Evolutionary conservation across 495 filamentous ascomycete genomes (phyloP).

Genomic region (Bacidia gigantensis): DNA sequence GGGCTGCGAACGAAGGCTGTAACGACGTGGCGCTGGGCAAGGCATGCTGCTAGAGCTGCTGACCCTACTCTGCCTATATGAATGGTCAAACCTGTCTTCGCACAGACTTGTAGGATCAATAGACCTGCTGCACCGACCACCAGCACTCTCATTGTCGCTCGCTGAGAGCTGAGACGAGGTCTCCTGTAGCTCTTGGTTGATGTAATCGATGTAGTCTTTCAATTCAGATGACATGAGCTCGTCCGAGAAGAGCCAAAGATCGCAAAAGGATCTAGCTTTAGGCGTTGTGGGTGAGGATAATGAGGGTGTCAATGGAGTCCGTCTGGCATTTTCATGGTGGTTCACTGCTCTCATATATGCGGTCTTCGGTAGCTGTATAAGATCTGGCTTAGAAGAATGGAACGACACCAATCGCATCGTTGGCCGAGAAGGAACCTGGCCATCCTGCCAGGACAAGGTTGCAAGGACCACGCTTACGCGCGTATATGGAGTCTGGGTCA

Average conservation of each 20-base stretch:
- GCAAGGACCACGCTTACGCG: too few relatives aligned
- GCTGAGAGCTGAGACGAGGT: neutral
- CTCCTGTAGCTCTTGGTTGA: conserved; percentile 1
- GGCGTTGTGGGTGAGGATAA: too few relatives aligned
- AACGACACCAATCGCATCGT: neutral
- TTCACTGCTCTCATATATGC: neutral
- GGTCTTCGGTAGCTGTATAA: neutral
- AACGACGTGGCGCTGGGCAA: conserved; percentile 11
- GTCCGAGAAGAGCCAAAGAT: neutral
- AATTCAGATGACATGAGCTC: conserved; percentile 3
- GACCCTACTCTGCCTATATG: conserved; percentile 11
- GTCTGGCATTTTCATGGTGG: neutral
- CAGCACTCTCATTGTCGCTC: conserved; percentile 11
- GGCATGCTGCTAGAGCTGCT: conserved; percentile 13
- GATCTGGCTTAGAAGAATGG: neutral
- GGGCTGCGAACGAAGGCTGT: conserved; percentile 15
- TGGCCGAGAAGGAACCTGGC: neutral
- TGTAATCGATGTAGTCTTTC: conserved; percentile 3
- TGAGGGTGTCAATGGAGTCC: neutral
- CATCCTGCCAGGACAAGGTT: neutral
- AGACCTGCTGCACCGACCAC: conserved; percentile 14
- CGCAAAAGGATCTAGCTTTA: neutral
- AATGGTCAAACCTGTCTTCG: neutral
- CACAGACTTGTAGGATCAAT: neutral
- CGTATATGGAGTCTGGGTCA: too few relatives aligned